phyloP scores from a whole-genome alignment of 2,329 filamentous ascomycete genomes.

The Alternaria arborescens region DNA sequence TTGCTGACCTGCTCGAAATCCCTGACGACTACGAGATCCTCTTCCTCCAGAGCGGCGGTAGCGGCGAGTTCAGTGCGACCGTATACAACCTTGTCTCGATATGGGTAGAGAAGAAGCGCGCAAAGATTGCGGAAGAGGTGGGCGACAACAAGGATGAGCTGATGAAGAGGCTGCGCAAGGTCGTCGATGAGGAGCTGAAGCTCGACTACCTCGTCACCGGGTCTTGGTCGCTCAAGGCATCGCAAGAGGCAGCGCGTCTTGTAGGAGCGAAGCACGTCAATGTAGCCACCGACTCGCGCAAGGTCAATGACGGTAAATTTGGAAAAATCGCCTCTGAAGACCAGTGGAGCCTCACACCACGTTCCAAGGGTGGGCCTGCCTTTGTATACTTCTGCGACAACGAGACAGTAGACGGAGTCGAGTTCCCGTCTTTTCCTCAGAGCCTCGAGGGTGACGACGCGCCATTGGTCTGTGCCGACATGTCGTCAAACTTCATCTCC shows the following conservation, averaged over 20 bases:
- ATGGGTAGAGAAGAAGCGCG: conserved; percentile 78
- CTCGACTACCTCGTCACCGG: conserved; percentile 92
- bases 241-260: conserved; percentile 80
- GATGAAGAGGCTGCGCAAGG: conserved; percentile 67
- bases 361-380: conserved; percentile 64
- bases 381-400: conserved; percentile 94
- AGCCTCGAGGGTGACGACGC: conserved; percentile 71
- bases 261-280: conserved; percentile 83
- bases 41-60: conserved; percentile 88
- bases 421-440: conserved; percentile 79
- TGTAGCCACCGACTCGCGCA: conserved; percentile 72
- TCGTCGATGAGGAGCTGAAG: conserved; percentile 75
- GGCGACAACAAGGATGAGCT: conserved; percentile 64
- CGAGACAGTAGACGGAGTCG: conserved; percentile 92
- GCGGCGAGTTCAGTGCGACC: conserved; percentile 82
- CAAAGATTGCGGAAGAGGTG: conserved; percentile 66
- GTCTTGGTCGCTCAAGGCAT: conserved; percentile 88
- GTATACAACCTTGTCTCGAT: conserved; percentile 84
- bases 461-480: conserved; percentile 83
- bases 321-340: conserved; percentile 81
- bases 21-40: conserved; percentile 87
- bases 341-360: conserved; percentile 75
- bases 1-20: conserved; percentile 79
- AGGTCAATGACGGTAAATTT: conserved; percentile 79
- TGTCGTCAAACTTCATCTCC: conserved; percentile 93